phyloP scores from a whole-genome alignment of 2,329 filamentous ascomycete genomes.

The Colletotrichum higginsianum region DNA sequence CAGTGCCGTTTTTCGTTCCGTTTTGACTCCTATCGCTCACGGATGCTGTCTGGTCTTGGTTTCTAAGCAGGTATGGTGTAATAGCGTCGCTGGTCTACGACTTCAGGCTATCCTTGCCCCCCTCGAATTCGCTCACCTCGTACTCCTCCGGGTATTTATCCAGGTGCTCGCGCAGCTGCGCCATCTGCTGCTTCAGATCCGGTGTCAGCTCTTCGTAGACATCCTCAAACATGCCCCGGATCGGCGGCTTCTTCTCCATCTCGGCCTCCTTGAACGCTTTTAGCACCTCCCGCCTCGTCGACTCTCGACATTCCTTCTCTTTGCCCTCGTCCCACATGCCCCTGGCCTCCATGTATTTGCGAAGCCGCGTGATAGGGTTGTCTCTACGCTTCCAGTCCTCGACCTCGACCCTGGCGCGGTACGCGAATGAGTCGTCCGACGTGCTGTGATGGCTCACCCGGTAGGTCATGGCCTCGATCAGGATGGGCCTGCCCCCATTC shows the following conservation, averaged over 20 bases:
- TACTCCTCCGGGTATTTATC: constrained; percentile 94
- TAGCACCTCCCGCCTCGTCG: constrained; percentile 81
- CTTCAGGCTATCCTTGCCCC: constrained; percentile 76
- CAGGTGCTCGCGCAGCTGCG: constrained; percentile 80
- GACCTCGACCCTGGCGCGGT: constrained; percentile 92
- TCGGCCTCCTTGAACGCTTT: constrained; percentile 89
- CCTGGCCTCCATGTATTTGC: constrained; percentile 91
- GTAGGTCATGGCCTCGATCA: constrained; percentile 98
- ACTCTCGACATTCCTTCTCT: constrained; percentile 80
- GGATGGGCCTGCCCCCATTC: constrained; percentile 84
- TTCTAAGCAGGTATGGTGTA: constrained; percentile 13
- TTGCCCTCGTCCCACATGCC: constrained; percentile 87
- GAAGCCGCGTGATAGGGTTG: constrained; percentile 86
- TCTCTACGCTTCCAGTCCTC: constrained; percentile 95
- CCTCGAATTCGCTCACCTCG: constrained; percentile 83
- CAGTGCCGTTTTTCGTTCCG: no score
- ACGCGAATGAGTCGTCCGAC: constrained; percentile 96
- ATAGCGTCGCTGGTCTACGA: constrained; percentile 40
- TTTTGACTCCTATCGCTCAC: not conserved
- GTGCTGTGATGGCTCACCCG: constrained; percentile 98
- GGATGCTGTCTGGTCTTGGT: constrained; percentile 2
- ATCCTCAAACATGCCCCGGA: constrained; percentile 84
- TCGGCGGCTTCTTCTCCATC: constrained; percentile 82
- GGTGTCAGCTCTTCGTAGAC: constrained; percentile 91
- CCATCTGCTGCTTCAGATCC: constrained; percentile 80